Percentiles rank a stretch among this genome's conserved stretches.
Evolutionary conservation across 2,329 filamentous ascomycete species (phyloP).

Genomic region (Claviceps monticola): DNA sequence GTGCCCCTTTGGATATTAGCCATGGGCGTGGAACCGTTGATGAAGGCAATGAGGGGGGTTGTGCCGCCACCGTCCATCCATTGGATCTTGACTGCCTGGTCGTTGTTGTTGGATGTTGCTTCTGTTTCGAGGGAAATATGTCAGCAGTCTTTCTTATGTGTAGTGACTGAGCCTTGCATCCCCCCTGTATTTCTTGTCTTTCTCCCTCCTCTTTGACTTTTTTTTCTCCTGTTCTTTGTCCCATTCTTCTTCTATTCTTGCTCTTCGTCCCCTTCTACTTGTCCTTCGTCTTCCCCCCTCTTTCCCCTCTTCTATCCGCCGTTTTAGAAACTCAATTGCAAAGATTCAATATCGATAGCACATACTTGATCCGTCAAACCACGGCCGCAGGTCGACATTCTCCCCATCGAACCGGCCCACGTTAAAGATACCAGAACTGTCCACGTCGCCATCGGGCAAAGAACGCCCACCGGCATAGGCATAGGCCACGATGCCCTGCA

Average conservation of each 20-base stretch:
- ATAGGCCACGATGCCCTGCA: constrained; percentile 16
- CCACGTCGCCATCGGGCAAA: constrained; percentile 7
- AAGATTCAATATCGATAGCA: no score
- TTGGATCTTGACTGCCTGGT: constrained; percentile 12
- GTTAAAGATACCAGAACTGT: constrained; percentile 17
- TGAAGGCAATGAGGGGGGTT: constrained; percentile 12
- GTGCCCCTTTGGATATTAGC: constrained; percentile 12
- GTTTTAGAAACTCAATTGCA: no score
- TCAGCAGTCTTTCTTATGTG: no score
- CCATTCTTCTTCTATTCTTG: no score
- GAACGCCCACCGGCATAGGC: constrained; percentile 15
- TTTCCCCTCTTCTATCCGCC: no score
- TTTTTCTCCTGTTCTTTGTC: no score
- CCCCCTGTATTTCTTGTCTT: no score
- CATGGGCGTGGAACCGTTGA: constrained; percentile 11
- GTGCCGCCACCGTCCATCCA: constrained; percentile 19
- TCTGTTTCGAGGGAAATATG: neutral
- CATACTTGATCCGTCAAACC: constrained; percentile 18
- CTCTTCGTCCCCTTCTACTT: no score
- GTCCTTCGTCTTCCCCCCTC: no score
- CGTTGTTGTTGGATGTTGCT: constrained; percentile 16
- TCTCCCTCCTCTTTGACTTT: no score
- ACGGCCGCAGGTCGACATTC: constrained; percentile 14
- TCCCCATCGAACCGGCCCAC: constrained; percentile 11
- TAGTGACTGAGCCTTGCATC: neutral